Evolutionary conservation across 805 yeast genomes (phyloP).

Genomic region (Saturnispora dispora): DNA sequence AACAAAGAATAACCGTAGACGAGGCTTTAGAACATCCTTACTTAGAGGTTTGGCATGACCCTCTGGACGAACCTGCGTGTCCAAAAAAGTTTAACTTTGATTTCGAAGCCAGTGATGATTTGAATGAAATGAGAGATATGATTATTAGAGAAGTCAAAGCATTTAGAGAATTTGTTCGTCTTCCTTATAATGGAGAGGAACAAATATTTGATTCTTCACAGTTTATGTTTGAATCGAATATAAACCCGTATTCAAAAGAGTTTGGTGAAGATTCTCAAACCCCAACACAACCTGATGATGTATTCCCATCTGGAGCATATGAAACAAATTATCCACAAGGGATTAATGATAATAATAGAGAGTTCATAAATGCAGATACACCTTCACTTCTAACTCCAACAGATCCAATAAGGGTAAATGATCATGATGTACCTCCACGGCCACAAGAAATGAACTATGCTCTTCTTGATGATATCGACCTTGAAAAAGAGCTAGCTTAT

Average conservation of each 20-base stretch:
- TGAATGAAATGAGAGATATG: conserved; percentile 64
- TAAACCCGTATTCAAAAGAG: not conserved
- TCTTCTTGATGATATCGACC: conserved; percentile 30
- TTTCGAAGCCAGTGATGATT: conserved; percentile 77
- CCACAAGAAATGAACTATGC: conserved; percentile 42
- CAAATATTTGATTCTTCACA: conserved; percentile 15
- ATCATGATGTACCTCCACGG: conserved; percentile 50
- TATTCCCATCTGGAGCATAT: conserved; percentile 3
- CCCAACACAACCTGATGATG: conserved; percentile 5
- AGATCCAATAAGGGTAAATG: conserved; percentile 30
- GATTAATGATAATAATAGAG: conserved; percentile 13
- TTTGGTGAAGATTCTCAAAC: conserved; percentile 2
- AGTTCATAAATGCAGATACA: conserved; percentile 4
- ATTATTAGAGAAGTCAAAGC: conserved; percentile 70
- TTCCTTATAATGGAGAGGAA: conserved; percentile 12
- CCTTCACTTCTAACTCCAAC: conserved; percentile 37
- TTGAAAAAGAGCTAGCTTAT: conserved; percentile 59
- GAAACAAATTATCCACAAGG: conserved; percentile 14
- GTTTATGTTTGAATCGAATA: conserved; percentile 9
- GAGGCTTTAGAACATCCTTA: conserved; percentile 88
- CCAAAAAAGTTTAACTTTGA: conserved; percentile 74
- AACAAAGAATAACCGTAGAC: conserved; percentile 73
- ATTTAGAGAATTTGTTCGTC: conserved; percentile 71
- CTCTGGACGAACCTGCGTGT: conserved; percentile 83
- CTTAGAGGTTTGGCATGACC: conserved; percentile 84